Conservation (phyloP, 2,329 filamentous ascomycete genomes). For the Bipolaris zeicola region DNA sequence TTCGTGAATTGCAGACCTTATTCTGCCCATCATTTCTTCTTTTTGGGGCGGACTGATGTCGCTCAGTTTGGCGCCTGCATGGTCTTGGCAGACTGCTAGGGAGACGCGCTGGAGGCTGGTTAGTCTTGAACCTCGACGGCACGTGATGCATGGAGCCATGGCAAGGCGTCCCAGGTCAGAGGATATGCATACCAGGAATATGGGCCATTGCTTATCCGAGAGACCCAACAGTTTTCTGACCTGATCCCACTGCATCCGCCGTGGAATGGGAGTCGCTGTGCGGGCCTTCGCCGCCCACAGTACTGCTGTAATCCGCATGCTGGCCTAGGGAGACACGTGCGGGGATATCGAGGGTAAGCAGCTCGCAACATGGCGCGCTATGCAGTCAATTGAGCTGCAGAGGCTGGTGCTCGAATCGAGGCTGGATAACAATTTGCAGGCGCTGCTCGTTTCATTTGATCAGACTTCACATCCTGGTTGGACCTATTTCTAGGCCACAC, state of each 20-base stretch:
- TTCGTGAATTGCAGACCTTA: background rate
- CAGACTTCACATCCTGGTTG: too few species aligned
- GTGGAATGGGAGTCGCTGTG: background rate
- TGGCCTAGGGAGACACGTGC: background rate
- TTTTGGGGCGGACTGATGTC: constrained; percentile 1
- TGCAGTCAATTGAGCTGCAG: background rate
- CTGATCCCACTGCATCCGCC: background rate
- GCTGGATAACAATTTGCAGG: background rate
- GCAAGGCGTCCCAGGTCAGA: too few species aligned
- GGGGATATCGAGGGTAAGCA: background rate
- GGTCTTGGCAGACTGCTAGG: constrained; percentile 8
- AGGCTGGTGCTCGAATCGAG: too few species aligned
- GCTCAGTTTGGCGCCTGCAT: background rate
- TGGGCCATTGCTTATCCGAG: constrained; percentile 9
- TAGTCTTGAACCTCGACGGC: background rate
- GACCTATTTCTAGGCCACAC: background rate
- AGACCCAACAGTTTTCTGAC: constrained; percentile 4
- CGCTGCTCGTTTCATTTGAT: too few species aligned
- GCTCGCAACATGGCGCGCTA: background rate
- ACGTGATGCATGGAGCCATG: background rate
- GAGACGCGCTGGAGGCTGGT: constrained; percentile 5
- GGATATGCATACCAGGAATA: constrained; percentile 5
- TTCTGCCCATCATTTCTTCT: background rate
- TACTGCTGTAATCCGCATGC: constrained; percentile 7
- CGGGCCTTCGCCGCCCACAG: background rate